These are phyloP conservation scores for Thraustotheca clavata DNA, from an alignment of 352 stramenopile genomes.

Conservation along the genomic window DNA sequence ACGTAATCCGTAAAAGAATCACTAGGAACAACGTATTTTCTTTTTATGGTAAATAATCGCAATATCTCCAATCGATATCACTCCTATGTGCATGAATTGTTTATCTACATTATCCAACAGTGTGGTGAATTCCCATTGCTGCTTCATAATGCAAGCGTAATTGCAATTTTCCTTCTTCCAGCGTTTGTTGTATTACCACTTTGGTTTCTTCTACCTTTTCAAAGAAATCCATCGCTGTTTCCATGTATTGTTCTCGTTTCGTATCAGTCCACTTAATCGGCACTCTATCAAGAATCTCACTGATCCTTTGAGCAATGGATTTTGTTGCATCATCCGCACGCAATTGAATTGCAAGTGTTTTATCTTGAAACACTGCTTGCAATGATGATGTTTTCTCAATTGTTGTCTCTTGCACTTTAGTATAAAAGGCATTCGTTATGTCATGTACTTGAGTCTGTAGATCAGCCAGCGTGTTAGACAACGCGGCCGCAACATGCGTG, in stretches of 20 bases:
- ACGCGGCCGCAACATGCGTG: not conserved
- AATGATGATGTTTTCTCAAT: too few species aligned
- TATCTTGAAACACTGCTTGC: too few species aligned
- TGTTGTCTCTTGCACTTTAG: not conserved
- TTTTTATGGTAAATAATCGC: too few species aligned
- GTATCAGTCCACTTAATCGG: not conserved
- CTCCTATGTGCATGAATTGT: too few species aligned
- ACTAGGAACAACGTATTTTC: too few species aligned
- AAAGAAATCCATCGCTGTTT: not conserved
- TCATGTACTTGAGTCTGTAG: not conserved
- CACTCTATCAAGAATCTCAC: not conserved
- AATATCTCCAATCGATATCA: too few species aligned
- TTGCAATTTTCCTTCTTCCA: not conserved
- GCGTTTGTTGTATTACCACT: not conserved
- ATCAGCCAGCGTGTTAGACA: not conserved
- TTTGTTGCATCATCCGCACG: not conserved
- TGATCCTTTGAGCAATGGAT: too few species aligned
- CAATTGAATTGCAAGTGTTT: not conserved
- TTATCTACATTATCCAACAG: too few species aligned
- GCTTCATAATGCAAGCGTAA: not conserved
- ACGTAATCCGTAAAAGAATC: too few species aligned
- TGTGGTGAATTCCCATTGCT: not conserved
- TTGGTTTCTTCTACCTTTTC: slow-evolving; percentile 4
- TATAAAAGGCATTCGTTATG: not conserved
- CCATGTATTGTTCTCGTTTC: not conserved